A percentile compares a stretch with the other conserved stretches of the same genome.
These are phyloP conservation scores for Microbotryum scabiosae DNA, from an alignment of 1,284 basidiomycete genomes.

Conservation along the genomic window DNA sequence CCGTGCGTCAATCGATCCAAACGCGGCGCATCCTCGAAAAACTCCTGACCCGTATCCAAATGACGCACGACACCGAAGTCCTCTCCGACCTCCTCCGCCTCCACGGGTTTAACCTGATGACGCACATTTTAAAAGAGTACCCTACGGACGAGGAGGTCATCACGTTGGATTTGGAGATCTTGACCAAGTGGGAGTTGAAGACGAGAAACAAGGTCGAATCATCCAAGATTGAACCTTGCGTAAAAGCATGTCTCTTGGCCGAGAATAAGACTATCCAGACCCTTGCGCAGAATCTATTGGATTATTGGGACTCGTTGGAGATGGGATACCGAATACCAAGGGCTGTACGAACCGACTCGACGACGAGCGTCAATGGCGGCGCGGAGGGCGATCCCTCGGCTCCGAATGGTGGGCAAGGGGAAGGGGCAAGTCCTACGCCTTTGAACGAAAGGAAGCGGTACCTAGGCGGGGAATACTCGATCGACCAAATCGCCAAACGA, in stretches of 20 bases:
- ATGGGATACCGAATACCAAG: constrained; percentile 79
- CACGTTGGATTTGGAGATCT: constrained; percentile 58
- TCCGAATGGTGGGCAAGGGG: no score
- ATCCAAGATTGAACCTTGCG: constrained; percentile 62
- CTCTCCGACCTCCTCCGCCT: constrained; percentile 82
- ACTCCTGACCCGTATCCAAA: constrained; percentile 77
- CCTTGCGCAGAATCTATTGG: constrained; percentile 57
- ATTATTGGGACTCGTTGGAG: constrained; percentile 65
- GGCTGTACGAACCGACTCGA: constrained; percentile 18
- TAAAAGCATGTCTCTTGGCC: constrained; percentile 47
- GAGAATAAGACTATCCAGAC: constrained; percentile 50
- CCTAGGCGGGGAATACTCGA: constrained; percentile 4
- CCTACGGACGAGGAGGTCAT: constrained; percentile 63
- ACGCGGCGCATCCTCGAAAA: constrained; percentile 76
- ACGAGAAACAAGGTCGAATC: constrained; percentile 90
- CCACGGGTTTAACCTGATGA: constrained; percentile 89
- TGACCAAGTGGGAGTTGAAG: constrained; percentile 70
- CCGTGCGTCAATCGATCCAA: constrained; percentile 72
- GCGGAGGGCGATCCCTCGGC: no score
- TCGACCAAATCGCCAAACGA: constrained; percentile 22
- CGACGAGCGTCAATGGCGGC: neutral
- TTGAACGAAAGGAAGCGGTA: constrained; percentile 6
- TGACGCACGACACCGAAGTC: constrained; percentile 71
- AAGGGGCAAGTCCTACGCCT: no score
- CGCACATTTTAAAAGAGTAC: constrained; percentile 75